phyloP scores from a whole-genome alignment of 2,329 filamentous ascomycete genomes.

The Epichloe sp. region DNA sequence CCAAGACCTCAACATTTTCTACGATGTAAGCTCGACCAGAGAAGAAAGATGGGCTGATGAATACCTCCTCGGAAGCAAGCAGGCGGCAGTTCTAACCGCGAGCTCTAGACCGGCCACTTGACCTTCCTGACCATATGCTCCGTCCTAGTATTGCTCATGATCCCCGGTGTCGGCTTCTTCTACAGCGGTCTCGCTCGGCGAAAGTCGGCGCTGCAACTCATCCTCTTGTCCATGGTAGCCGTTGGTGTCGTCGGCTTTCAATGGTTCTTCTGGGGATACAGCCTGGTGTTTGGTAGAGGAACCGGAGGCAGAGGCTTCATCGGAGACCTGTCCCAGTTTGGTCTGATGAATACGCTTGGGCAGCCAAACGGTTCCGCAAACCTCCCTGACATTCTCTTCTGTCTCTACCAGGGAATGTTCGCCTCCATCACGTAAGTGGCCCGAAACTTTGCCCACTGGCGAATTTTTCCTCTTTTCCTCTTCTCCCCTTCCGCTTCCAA shows the following conservation, averaged over 20 bases:
- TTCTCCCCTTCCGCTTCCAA: not conserved
- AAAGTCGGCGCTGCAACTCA: slow-evolving; percentile 77
- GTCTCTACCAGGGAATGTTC: slow-evolving; percentile 81
- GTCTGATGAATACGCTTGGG: slow-evolving; percentile 63
- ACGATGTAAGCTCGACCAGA: slow-evolving; percentile 44
- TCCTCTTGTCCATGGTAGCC: slow-evolving; percentile 76
- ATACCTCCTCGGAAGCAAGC: not conserved
- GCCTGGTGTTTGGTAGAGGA: slow-evolving; percentile 68
- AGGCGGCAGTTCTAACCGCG: not conserved
- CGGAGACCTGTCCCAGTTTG: slow-evolving; percentile 69
- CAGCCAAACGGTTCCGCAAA: slow-evolving; percentile 58
- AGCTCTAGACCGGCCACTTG: slow-evolving; percentile 58
- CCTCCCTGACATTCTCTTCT: slow-evolving; percentile 74
- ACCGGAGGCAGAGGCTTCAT: slow-evolving; percentile 57
- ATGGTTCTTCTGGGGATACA: slow-evolving; percentile 96
- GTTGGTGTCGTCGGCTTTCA: slow-evolving; percentile 72
- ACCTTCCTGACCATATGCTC: slow-evolving; percentile 67
- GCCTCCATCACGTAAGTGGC: slow-evolving; percentile 67
- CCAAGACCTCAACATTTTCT: slow-evolving; percentile 74
- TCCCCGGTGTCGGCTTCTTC: slow-evolving; percentile 88
- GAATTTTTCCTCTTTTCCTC: not conserved
- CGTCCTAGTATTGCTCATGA: slow-evolving; percentile 80
- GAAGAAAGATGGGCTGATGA: not conserved
- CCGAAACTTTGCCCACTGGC: not conserved
- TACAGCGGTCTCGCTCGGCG: slow-evolving; percentile 81